Conservation (phyloP, 2,329 filamentous ascomycete genomes). For the Aspergillus viridinutans region DNA sequence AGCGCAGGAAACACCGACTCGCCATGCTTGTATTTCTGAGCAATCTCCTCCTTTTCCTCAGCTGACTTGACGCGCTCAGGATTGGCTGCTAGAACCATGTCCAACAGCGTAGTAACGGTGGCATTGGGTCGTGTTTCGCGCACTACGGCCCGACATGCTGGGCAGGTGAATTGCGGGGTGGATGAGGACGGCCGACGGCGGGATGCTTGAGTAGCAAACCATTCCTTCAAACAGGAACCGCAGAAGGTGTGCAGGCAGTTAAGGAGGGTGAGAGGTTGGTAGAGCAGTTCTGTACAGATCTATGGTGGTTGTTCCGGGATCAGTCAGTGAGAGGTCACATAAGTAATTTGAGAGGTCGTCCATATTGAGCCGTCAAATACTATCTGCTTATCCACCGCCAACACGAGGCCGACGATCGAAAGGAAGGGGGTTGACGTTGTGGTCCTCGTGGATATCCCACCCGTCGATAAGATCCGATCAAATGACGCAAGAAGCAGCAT, state of each 20-base stretch:
- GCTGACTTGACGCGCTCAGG: conserved; percentile 67
- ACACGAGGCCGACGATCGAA: not conserved
- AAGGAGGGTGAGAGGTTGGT: conserved; percentile 83
- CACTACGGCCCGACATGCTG: conserved; percentile 82
- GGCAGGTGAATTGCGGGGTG: conserved; percentile 71
- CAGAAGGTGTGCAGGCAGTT: conserved; percentile 96
- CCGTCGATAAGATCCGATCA: not conserved
- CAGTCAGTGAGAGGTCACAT: not conserved
- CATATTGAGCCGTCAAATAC: not conserved
- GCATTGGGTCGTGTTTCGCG: conserved; percentile 87
- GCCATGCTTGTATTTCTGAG: conserved; percentile 71
- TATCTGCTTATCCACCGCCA: not conserved
- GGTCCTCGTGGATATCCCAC: not conserved
- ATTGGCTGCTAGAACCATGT: conserved; percentile 79
- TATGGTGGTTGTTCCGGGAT: conserved; percentile 34
- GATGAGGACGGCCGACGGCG: conserved; percentile 45
- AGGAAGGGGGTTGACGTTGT: not conserved
- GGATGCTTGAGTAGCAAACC: conserved; percentile 78
- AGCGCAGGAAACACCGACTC: conserved; percentile 72
- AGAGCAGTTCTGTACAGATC: conserved; percentile 96
- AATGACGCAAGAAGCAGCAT: not conserved
- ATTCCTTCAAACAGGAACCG: conserved; percentile 90
- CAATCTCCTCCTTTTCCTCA: conserved; percentile 72
- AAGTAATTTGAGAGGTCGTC: not conserved
- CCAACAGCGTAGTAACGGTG: conserved; percentile 80